Percentiles rank a stretch among this genome's conserved stretches.
phyloP scores from a whole-genome alignment of 306 rosid species.

The Rubus idaeus region DNA sequence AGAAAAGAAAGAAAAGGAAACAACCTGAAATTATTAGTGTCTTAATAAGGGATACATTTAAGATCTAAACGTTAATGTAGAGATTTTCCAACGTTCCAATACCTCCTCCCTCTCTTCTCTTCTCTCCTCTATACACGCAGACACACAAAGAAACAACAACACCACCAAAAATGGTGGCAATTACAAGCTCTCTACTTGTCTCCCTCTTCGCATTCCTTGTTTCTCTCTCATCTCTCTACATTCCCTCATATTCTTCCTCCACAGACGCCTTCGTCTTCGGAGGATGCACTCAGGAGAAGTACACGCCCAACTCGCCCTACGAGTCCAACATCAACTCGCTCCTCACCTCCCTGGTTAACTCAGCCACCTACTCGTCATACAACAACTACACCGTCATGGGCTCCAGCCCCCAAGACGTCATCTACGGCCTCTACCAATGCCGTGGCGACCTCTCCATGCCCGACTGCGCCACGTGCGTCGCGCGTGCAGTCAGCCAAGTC shows the following conservation, averaged over 20 bases:
- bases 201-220: conserved; percentile 8
- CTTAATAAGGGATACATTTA: neutral
- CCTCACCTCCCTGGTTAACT: conserved; percentile 78
- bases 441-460: conserved; percentile 91
- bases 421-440: conserved; percentile 84
- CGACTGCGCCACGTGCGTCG: conserved; percentile 71
- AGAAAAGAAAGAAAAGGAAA: neutral
- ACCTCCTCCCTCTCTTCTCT: neutral
- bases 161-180: neutral
- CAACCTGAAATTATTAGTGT: neutral
- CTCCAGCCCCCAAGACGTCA: conserved; percentile 43
- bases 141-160: neutral
- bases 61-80: neutral
- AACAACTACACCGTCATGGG: conserved; percentile 73
- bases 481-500: conserved; percentile 46
- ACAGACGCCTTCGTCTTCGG: conserved; percentile 65
- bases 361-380: conserved; percentile 87
- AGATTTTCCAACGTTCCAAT: neutral
- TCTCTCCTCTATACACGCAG: neutral
- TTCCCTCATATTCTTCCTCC: conserved; percentile 28
- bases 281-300: conserved; percentile 78
- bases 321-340: conserved; percentile 82
- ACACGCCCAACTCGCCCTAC: conserved; percentile 56
- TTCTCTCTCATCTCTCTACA: conserved; percentile 10
- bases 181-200: neutral